A percentile compares a stretch with the other conserved stretches of the same genome.
phyloP scores from a whole-genome alignment of 495 filamentous ascomycete genomes.

The Terfezia boudieri region DNA sequence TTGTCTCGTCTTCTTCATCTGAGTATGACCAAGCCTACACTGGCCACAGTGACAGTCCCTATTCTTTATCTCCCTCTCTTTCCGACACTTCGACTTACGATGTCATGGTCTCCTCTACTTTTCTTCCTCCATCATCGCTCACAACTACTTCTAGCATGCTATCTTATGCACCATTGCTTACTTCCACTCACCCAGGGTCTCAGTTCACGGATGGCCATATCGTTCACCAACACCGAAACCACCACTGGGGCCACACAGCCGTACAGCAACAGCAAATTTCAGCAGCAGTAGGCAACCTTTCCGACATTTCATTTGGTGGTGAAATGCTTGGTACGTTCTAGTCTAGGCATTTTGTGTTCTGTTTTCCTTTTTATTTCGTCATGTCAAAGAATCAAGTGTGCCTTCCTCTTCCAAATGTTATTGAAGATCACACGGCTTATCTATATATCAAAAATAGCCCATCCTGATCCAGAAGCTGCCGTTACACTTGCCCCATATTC shows the following conservation, averaged over 20 bases:
- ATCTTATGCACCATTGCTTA: conserved; percentile 14
- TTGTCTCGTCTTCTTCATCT: conserved; percentile 13
- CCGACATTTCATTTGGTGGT: conserved; percentile 24
- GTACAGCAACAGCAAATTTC: conserved; percentile 17
- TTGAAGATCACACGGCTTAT: not conserved
- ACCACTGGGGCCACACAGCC: conserved; percentile 10
- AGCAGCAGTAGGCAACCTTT: conserved; percentile 14
- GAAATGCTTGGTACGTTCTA: conserved; percentile 25
- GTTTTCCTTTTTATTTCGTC: conserved; percentile 7
- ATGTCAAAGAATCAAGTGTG: not conserved
- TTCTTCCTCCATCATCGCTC: conserved; percentile 10
- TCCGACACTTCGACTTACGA: conserved; percentile 3
- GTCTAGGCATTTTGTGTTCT: conserved; percentile 15
- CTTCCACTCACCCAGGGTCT: conserved; percentile 10
- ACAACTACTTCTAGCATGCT: conserved; percentile 13
- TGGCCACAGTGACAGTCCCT: conserved; percentile 10
- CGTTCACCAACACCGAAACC: conserved; percentile 8
- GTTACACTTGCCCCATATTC: not conserved
- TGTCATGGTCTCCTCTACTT: conserved; percentile 14
- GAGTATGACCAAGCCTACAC: conserved; percentile 16
- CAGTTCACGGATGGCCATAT: conserved; percentile 10
- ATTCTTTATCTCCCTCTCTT: conserved; percentile 16
- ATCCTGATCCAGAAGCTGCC: not conserved
- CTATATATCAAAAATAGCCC: not conserved
- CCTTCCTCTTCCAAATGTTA: not conserved